Percentiles rank a stretch among this genome's conserved stretches.
Conservation (phyloP, 257 asterid genomes). For the Scutellaria baicalensis region DNA sequence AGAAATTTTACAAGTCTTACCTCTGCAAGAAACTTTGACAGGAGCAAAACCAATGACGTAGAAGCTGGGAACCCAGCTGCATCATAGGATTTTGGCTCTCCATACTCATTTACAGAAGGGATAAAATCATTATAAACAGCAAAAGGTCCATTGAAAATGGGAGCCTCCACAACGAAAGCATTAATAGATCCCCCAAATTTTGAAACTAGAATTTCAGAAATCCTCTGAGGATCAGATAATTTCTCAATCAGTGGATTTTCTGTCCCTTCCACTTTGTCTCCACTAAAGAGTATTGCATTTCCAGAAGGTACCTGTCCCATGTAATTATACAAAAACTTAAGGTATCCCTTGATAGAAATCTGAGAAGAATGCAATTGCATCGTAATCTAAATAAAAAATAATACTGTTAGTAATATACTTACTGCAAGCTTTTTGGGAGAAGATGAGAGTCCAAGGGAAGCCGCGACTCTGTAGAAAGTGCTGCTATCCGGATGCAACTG, state of each 20-base stretch:
- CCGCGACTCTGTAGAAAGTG: conserved; percentile 65
- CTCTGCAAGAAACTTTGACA: conserved; percentile 67
- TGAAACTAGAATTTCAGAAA: conserved; percentile 70
- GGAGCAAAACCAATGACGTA: conserved; percentile 54
- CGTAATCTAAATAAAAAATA: too few relatives aligned
- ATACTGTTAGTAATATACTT: conserved; percentile 21
- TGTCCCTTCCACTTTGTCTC: conserved; percentile 76
- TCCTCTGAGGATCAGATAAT: conserved; percentile 66
- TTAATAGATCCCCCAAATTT: conserved; percentile 79
- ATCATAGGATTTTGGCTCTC: conserved; percentile 78
- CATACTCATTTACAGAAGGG: conserved; percentile 60
- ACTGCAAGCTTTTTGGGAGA: conserved; percentile 51
- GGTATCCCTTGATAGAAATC: not conserved
- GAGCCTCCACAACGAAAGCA: conserved; percentile 85
- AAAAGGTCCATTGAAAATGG: conserved; percentile 74
- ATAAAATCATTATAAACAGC: conserved; percentile 88
- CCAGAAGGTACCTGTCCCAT: conserved; percentile 72
- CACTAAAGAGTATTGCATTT: conserved; percentile 77
- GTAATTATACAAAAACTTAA: not conserved
- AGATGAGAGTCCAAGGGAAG: conserved; percentile 66
- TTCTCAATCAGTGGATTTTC: conserved; percentile 79
- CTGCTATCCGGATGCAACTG: conserved; percentile 50
- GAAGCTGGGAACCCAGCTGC: conserved; percentile 86
- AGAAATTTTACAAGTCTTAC: conserved; percentile 23
- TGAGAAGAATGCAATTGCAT: conserved; percentile 1